These are phyloP conservation scores for Oehlia diaphana DNA, from an alignment of 192 early-diverging fungal genomes.

Conservation along the genomic window DNA sequence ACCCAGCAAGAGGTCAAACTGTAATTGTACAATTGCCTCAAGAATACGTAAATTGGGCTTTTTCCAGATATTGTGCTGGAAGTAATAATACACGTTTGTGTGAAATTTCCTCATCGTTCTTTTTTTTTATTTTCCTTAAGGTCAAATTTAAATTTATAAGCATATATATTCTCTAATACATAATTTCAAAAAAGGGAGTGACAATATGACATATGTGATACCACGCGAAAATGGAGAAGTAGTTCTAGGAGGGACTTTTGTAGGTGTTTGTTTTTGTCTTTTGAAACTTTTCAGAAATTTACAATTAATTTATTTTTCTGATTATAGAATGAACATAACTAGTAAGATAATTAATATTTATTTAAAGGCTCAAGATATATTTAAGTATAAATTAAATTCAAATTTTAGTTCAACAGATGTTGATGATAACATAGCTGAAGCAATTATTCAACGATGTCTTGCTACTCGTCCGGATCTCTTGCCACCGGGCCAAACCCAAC, in stretches of 20 bases:
- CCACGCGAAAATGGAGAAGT: conserved; percentile 76
- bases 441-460: conserved; percentile 44
- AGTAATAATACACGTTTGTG: conserved; percentile 32
- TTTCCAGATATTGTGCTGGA: conserved; percentile 22
- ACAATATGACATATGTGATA: conserved; percentile 65
- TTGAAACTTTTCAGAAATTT: neutral
- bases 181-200: conserved; percentile 6
- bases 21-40: conserved; percentile 65
- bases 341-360: conserved; percentile 3
- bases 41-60: conserved; percentile 55
- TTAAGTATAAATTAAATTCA: neutral
- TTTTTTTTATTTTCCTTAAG: neutral
- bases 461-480: conserved; percentile 47
- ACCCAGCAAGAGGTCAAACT: conserved; percentile 80
- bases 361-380: neutral
- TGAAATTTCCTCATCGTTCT: neutral
- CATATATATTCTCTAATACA: neutral
- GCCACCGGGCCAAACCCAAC: conserved; percentile 32
- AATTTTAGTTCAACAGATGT: conserved; percentile 32
- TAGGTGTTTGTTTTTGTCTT: neutral
- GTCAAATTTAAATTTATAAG: neutral
- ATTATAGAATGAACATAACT: conserved; percentile 14
- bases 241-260: conserved; percentile 66
- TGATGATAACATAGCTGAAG: conserved; percentile 41
- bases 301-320: neutral